A percentile compares a stretch with the other conserved stretches of the same genome.
Conservation (phyloP, 768 basidiomycete genomes). For the Asterophora parasitica region DNA sequence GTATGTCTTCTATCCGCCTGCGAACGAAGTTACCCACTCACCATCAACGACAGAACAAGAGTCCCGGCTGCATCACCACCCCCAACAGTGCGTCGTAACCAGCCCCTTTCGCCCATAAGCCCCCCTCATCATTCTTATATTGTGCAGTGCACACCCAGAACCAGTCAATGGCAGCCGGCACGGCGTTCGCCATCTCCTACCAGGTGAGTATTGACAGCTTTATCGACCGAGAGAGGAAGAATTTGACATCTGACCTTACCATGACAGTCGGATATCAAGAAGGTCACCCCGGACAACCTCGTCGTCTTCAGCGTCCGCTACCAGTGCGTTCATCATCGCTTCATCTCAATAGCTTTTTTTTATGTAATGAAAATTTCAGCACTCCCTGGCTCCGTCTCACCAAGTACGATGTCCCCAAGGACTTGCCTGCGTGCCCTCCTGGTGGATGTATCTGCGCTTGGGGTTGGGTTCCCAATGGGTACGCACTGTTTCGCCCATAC, state of each 20-base stretch:
- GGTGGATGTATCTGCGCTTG: conserved; percentile 52
- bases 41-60: conserved; percentile 18
- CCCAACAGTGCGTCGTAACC: conserved; percentile 24
- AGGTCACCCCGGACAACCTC: too few relatives aligned
- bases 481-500: too few relatives aligned
- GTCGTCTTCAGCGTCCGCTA: too few relatives aligned
- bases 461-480: too few relatives aligned
- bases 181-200: too few relatives aligned
- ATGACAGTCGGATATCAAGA: too few relatives aligned
- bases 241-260: background rate
- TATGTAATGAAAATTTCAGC: conserved; percentile 39
- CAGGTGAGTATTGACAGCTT: conserved; percentile 27
- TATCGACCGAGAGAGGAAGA: background rate
- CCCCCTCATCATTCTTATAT: too few relatives aligned
- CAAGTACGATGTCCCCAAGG: conserved; percentile 46
- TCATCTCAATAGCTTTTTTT: conserved; percentile 18
- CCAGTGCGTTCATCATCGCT: conserved; percentile 37
- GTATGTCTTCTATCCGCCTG: background rate
- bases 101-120: background rate
- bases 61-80: conserved; percentile 34
- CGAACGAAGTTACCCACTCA: too few relatives aligned
- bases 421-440: conserved; percentile 43
- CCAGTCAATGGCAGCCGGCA: too few relatives aligned
- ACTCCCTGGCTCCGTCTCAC: too few relatives aligned
- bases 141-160: conserved; percentile 49